A percentile compares a stretch with the other conserved stretches of the same genome.
phyloP scores from a whole-genome alignment of 2,329 filamentous ascomycete genomes.

The Calonectria pseudoreteaudii region DNA sequence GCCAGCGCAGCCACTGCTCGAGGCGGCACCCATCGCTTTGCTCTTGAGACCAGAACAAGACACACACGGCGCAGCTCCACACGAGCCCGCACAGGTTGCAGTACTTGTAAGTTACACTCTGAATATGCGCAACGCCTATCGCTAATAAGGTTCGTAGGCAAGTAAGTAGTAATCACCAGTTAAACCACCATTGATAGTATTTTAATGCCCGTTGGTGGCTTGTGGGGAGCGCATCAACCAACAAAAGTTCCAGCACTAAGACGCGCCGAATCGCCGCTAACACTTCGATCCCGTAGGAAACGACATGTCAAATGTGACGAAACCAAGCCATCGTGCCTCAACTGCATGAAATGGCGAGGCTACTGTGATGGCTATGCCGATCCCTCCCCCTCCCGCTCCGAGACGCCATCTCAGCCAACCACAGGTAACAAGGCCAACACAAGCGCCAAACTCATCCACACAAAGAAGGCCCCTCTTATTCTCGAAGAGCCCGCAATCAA shows the following conservation, averaged over 20 bases:
- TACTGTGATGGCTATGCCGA: constrained; percentile 52
- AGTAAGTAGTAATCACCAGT: constrained; percentile 45
- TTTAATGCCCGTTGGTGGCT: neutral
- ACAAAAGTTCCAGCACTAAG: neutral
- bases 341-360: constrained; percentile 56
- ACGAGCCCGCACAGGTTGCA: constrained; percentile 52
- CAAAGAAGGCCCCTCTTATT: constrained; percentile 45
- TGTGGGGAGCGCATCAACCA: neutral
- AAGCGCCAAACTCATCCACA: constrained; percentile 45
- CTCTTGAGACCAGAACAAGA: constrained; percentile 51
- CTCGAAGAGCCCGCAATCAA: constrained; percentile 50
- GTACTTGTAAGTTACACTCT: constrained; percentile 48
- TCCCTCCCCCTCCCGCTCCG: constrained; percentile 20
- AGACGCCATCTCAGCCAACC: constrained; percentile 18
- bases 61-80: constrained; percentile 54
- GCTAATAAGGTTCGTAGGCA: constrained; percentile 41
- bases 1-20: constrained; percentile 32
- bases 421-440: constrained; percentile 29
- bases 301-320: constrained; percentile 59
- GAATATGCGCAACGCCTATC: constrained; percentile 2
- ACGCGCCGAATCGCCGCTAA: constrained; percentile 26
- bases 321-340: constrained; percentile 54
- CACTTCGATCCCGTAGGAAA: constrained; percentile 42
- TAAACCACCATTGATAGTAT: neutral
- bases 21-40: constrained; percentile 51